phyloP scores from a whole-genome alignment of 805 yeast species.

The Jamesozyma rosinii region DNA sequence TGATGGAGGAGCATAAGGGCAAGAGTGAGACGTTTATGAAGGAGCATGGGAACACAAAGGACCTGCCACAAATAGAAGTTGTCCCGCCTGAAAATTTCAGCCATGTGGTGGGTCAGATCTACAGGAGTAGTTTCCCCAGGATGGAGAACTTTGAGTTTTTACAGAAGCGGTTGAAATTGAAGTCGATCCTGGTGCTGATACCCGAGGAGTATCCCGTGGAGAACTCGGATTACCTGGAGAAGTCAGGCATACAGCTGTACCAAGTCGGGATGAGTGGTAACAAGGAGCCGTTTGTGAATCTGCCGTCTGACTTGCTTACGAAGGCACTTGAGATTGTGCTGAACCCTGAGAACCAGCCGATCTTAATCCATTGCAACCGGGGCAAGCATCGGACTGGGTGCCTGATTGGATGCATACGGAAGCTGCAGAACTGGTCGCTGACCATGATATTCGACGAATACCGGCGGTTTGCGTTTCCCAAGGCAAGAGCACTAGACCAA shows the following conservation, averaged over 20 bases:
- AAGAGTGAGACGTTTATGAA: constrained; percentile 8
- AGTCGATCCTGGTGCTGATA: constrained; percentile 70
- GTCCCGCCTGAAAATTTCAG: constrained; percentile 86
- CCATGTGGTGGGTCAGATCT: constrained; percentile 67
- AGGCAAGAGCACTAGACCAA: constrained; percentile 90
- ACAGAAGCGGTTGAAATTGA: constrained; percentile 45
- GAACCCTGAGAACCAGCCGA: constrained; percentile 82
- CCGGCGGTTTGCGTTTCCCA: constrained; percentile 88
- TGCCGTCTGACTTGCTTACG: constrained; percentile 57
- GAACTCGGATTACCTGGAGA: constrained; percentile 52
- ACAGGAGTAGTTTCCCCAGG: constrained; percentile 84
- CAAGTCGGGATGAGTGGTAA: constrained; percentile 94
- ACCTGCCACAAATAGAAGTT: constrained; percentile 11
- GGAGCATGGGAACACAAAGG: not conserved
- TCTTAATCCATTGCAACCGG: constrained; percentile 87
- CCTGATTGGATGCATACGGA: constrained; percentile 81
- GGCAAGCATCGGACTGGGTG: constrained; percentile 98
- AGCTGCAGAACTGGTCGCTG: constrained; percentile 85
- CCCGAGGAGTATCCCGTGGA: constrained; percentile 88
- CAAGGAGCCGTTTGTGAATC: constrained; percentile 86
- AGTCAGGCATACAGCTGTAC: constrained; percentile 56
- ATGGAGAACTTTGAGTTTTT: constrained; percentile 71
- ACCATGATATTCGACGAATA: constrained; percentile 95
- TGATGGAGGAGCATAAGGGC: constrained; percentile 16
- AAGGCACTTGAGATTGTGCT: constrained; percentile 73